These are phyloP conservation scores for Coemansia guatemalensis DNA, from an alignment of 192 early-diverging fungal species.

Conservation along the genomic window DNA sequence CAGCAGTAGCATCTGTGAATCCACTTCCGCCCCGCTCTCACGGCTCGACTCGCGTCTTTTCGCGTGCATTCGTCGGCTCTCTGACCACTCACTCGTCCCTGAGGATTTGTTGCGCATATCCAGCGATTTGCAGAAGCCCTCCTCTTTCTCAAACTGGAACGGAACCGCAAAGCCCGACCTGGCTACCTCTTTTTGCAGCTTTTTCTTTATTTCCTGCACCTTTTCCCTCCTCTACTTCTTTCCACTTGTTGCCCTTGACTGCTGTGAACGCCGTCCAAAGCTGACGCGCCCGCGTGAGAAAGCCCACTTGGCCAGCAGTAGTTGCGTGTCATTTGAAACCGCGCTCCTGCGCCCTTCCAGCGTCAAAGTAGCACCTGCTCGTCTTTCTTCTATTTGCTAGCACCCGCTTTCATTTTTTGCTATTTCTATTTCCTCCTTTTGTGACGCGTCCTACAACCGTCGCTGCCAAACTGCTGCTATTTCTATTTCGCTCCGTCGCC, in stretches of 20 bases:
- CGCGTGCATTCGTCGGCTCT: background rate
- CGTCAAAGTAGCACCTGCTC: background rate
- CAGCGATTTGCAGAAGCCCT: background rate
- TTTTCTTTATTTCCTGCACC: conserved; percentile 6
- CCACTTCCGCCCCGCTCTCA: background rate
- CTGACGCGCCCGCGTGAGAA: conserved; percentile 18
- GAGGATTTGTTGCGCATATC: background rate
- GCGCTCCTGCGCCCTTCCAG: conserved; percentile 1
- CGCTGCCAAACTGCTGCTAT: background rate
- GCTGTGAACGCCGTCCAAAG: conserved; percentile 21
- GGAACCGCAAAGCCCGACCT: background rate
- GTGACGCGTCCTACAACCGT: background rate
- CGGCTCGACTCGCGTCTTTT: conserved; percentile 1
- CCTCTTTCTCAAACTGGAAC: background rate
- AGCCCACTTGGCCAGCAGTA: conserved; percentile 3
- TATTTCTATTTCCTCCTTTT: background rate
- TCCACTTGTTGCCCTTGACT: conserved; percentile 5
- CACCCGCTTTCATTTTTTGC: background rate
- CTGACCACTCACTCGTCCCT: background rate
- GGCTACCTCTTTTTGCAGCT: background rate
- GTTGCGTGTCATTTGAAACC: conserved; percentile 11
- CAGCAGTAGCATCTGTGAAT: background rate
- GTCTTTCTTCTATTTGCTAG: background rate
- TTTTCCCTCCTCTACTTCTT: conserved; percentile 6
- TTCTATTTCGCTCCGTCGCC: background rate